A percentile compares a stretch with the other conserved stretches of the same genome.
phyloP scores from a whole-genome alignment of 2,329 filamentous ascomycete genomes.

The Phialemoniopsis sp. region DNA sequence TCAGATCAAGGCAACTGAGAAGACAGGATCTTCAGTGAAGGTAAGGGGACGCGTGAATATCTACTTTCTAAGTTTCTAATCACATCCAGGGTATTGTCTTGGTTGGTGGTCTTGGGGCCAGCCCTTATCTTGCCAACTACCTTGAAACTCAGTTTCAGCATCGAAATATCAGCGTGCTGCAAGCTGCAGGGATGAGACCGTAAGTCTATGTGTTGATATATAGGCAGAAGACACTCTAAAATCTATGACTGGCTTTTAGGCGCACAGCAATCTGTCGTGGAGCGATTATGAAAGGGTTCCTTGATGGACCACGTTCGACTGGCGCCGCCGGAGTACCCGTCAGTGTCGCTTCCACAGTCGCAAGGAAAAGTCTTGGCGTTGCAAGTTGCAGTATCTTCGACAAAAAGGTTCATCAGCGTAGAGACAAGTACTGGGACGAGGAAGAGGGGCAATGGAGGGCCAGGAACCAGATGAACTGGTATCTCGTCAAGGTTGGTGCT shows the following conservation, averaged over 20 bases:
- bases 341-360: conserved; percentile 5
- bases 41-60: too few relatives aligned
- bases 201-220: background rate
- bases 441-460: background rate
- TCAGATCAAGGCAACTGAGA: conserved; percentile 17
- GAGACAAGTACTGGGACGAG: conserved; percentile 1
- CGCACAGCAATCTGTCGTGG: conserved; percentile 16
- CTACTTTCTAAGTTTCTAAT: too few relatives aligned
- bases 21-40: background rate
- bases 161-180: background rate
- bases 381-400: background rate
- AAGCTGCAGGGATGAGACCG: background rate
- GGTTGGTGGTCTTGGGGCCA: conserved; percentile 32
- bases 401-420: background rate
- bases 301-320: too few relatives aligned
- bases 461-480: conserved; percentile 11
- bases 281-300: conserved; percentile 9
- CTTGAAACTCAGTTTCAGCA: conserved; percentile 5
- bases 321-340: background rate
- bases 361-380: conserved; percentile 10
- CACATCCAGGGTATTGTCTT: conserved; percentile 27
- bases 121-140: conserved; percentile 16
- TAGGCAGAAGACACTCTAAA: background rate
- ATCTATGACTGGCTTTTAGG: conserved; percentile 2
- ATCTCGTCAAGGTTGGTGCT: conserved; percentile 6